Evolutionary conservation across 2,329 filamentous ascomycete species (phyloP).

Genomic region (Podosphaera xanthii): DNA sequence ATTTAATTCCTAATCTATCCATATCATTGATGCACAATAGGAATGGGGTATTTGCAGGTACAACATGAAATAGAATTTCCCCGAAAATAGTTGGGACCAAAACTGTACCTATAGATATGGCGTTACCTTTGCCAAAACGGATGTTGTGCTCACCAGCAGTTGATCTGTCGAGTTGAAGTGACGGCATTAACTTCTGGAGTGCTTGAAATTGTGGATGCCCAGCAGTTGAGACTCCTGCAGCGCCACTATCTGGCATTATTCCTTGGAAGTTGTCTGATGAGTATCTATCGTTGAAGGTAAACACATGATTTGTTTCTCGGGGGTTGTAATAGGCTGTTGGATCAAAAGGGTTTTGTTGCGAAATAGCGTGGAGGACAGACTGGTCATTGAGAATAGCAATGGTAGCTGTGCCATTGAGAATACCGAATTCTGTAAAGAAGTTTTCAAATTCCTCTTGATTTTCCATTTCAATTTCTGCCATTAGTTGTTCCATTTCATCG

Average conservation of each 20-base stretch:
- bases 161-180: neutral
- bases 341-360: constrained; percentile 1
- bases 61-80: neutral
- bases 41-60: neutral
- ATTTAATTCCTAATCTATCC: neutral
- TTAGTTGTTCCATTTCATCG: constrained; percentile 1
- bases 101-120: neutral
- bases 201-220: neutral
- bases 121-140: neutral
- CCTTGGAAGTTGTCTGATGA: neutral
- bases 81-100: neutral
- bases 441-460: neutral
- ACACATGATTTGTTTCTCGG: neutral
- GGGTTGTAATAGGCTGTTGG: neutral
- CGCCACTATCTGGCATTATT: constrained; percentile 1
- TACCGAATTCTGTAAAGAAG: neutral
- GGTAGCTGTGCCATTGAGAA: neutral
- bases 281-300: constrained; percentile 1
- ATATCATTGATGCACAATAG: neutral
- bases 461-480: neutral
- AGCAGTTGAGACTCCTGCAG: neutral
- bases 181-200: neutral
- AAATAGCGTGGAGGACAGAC: neutral
- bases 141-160: neutral
- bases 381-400: neutral